phyloP scores from a whole-genome alignment of 164 flowering plant species.

The Saururus chinensis region DNA sequence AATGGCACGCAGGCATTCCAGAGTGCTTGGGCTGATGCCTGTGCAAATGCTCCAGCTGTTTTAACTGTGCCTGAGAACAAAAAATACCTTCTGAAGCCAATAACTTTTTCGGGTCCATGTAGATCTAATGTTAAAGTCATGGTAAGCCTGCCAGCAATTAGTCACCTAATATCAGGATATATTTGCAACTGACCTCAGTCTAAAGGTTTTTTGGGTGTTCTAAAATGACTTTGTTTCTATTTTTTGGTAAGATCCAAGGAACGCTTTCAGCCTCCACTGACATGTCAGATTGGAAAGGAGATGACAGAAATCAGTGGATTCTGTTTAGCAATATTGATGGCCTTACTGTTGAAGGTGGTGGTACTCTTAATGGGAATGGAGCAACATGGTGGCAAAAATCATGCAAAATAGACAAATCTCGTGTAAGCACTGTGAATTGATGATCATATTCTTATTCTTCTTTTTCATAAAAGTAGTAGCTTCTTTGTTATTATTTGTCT shows the following conservation, averaged over 20 bases:
- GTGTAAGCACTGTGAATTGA: constrained; percentile 7
- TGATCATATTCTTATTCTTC: no score
- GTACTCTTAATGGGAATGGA: constrained; percentile 52
- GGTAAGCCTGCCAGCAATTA: background rate
- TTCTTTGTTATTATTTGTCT: background rate
- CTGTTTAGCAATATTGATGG: constrained; percentile 10
- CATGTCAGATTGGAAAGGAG: background rate
- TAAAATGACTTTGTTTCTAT: background rate
- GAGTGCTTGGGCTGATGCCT: constrained; percentile 63
- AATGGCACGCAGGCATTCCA: constrained; percentile 26
- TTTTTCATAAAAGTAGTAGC: no score
- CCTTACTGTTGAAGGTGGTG: constrained; percentile 38
- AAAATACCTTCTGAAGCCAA: background rate
- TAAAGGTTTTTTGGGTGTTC: no score
- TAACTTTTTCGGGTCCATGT: background rate
- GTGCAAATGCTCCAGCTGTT: constrained; percentile 20
- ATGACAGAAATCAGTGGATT: background rate
- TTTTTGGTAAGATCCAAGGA: background rate
- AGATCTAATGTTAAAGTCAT: background rate
- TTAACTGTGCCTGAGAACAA: background rate
- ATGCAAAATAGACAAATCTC: constrained; percentile 22
- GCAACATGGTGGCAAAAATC: constrained; percentile 47
- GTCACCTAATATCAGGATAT: no score
- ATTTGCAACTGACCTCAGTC: background rate
- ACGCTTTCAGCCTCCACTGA: background rate